A percentile compares a stretch with the other conserved stretches of the same genome.
Conservation (phyloP, 1,284 basidiomycete genomes). For the Clitocybe nebularis region DNA sequence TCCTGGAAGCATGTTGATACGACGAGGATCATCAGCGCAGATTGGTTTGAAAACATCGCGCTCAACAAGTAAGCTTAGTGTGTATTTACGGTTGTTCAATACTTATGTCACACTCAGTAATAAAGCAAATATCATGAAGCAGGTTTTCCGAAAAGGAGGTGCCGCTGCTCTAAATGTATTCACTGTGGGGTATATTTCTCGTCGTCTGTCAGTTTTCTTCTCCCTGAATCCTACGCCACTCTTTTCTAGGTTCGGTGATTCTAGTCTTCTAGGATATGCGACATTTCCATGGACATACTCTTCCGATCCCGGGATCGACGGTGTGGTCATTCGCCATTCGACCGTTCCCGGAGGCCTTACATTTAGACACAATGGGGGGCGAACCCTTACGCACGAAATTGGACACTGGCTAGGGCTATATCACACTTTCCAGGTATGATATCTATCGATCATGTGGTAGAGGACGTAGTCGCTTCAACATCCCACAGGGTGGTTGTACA, state of each 20-base stretch:
- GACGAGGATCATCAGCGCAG: constrained; percentile 36
- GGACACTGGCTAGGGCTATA: constrained; percentile 18
- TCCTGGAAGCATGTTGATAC: constrained; percentile 35
- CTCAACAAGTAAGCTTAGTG: constrained; percentile 23
- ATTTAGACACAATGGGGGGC: constrained; percentile 10
- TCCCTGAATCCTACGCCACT: background rate
- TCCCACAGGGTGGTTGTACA: constrained; percentile 43
- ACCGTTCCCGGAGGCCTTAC: constrained; percentile 7
- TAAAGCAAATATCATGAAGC: constrained; percentile 8
- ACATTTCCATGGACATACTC: constrained; percentile 18
- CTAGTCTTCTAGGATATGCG: constrained; percentile 15
- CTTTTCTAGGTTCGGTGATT: constrained; percentile 7
- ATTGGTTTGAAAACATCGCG: constrained; percentile 42
- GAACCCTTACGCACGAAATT: constrained; percentile 23
- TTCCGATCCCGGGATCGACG: constrained; percentile 12
- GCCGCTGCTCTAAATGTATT: constrained; percentile 18
- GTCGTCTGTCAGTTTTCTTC: background rate
- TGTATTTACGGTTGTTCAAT: background rate
- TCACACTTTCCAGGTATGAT: constrained; percentile 16
- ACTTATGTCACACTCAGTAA: background rate
- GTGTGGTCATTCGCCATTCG: constrained; percentile 11
- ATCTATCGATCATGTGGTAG: no score
- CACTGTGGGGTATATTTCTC: constrained; percentile 16
- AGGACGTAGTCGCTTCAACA: background rate
- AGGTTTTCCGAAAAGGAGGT: constrained; percentile 15